These are phyloP conservation scores for Trypanosoma platydactyli DNA, from an alignment of 208 protist species.

Conservation along the genomic window DNA sequence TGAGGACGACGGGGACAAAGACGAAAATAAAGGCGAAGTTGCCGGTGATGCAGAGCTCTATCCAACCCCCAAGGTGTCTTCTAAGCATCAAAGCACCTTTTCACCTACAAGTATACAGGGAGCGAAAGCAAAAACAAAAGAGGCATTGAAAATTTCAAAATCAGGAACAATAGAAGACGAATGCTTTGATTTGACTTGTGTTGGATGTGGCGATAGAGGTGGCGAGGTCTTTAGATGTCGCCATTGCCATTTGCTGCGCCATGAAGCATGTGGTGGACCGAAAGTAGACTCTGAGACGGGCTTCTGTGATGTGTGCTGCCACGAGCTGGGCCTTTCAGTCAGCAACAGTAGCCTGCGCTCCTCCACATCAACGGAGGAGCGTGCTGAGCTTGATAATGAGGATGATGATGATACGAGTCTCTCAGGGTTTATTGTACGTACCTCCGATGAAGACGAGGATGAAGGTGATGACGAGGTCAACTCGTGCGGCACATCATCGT, in stretches of 20 bases:
- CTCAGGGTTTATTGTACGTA: conserved; percentile 60
- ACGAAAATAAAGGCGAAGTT: too few relatives aligned
- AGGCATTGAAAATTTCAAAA: not conserved
- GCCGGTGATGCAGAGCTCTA: too few relatives aligned
- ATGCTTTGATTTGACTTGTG: conserved; percentile 24
- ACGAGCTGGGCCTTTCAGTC: conserved; percentile 19
- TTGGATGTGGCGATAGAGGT: conserved; percentile 31
- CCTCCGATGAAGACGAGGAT: conserved; percentile 27
- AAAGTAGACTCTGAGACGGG: conserved; percentile 5
- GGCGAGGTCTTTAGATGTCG: conserved; percentile 65
- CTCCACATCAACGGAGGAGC: conserved; percentile 72
- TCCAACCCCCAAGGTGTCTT: too few relatives aligned
- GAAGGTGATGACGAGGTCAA: not conserved
- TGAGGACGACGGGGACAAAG: too few relatives aligned
- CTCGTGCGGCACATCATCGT: not conserved
- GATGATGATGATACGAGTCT: conserved; percentile 49
- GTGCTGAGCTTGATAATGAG: conserved; percentile 24
- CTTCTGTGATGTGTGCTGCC: conserved; percentile 41
- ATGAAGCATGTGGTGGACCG: conserved; percentile 81
- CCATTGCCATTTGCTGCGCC: conserved; percentile 53
- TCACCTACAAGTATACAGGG: too few relatives aligned
- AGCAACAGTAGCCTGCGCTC: conserved; percentile 44
- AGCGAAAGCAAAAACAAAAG: not conserved
- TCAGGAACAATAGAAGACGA: not conserved
- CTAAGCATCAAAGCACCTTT: too few relatives aligned